Evolutionary conservation across 176 grass and related monocot genomes (phyloP).

Genomic region (Dactylis glomerata): DNA sequence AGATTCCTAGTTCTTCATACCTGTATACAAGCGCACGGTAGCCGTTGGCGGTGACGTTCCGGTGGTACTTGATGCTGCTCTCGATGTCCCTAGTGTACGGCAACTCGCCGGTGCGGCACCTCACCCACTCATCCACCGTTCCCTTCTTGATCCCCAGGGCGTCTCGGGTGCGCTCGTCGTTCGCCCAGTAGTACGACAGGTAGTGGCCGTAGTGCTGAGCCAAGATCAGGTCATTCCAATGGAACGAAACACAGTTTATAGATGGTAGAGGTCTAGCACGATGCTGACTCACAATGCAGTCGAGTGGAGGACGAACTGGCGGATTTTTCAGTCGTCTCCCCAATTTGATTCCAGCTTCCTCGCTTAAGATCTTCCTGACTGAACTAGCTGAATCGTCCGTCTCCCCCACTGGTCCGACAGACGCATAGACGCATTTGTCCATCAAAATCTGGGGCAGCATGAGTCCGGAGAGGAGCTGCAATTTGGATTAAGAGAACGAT

Average conservation of each 20-base stretch:
- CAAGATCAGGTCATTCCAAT: neutral
- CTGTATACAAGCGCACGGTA: conserved; percentile 43
- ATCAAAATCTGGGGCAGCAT: neutral
- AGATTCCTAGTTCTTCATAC: neutral
- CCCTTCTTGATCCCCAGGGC: conserved; percentile 49
- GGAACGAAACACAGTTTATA: neutral
- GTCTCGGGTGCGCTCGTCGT: conserved; percentile 11
- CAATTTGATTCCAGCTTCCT: neutral
- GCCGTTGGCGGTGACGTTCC: conserved; percentile 27
- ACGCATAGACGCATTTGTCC: conserved; percentile 22
- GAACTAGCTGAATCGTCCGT: neutral
- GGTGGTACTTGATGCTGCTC: conserved; percentile 39
- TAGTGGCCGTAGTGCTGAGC: conserved; percentile 35
- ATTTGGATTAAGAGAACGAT: too few species aligned
- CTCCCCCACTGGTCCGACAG: neutral
- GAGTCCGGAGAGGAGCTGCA: conserved; percentile 32
- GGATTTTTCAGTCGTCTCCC: neutral
- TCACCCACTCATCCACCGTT: conserved; percentile 36
- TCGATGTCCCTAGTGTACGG: neutral
- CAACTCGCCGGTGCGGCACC: conserved; percentile 17
- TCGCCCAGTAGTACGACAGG: conserved; percentile 57
- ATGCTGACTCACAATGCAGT: conserved; percentile 39
- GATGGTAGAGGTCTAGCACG: too few species aligned
- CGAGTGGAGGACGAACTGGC: conserved; percentile 25
- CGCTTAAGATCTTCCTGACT: conserved; percentile 17